Evolutionary conservation across 208 protist genomes (phyloP).

Genomic region (Endotrypanum monterogeii): DNA sequence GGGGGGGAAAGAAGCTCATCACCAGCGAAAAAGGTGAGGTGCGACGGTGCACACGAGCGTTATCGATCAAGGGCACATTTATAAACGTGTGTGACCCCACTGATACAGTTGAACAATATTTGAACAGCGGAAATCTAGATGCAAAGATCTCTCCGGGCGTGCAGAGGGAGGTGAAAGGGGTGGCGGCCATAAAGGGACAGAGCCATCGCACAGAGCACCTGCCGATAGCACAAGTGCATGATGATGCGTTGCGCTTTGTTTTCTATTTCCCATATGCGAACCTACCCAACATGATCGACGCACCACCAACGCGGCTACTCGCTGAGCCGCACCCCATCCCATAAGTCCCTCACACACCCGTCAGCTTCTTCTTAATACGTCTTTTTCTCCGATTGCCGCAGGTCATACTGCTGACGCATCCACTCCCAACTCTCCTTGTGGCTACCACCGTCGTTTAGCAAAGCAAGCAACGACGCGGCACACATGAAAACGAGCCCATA

Average conservation of each 20-base stretch:
- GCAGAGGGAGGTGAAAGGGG: not conserved
- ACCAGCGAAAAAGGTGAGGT: not conserved
- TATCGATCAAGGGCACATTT: not conserved
- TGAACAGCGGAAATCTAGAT: no score
- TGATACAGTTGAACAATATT: no score
- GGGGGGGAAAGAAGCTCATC: not conserved
- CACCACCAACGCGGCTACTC: not conserved
- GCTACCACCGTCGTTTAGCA: conserved; percentile 49
- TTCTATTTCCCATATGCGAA: not conserved
- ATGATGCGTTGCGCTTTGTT: not conserved
- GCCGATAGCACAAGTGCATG: not conserved
- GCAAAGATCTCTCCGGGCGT: no score
- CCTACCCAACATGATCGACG: not conserved
- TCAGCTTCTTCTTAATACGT: conserved; percentile 9
- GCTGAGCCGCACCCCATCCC: not conserved
- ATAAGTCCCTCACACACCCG: not conserved
- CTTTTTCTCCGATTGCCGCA: conserved; percentile 33
- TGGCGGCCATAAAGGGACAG: not conserved
- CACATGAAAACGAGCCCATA: conserved; percentile 87
- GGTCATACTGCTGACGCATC: conserved; percentile 56
- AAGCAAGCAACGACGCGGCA: conserved; percentile 43
- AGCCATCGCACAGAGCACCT: not conserved
- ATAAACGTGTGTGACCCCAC: no score
- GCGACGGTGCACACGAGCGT: not conserved
- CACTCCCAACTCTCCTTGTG: conserved; percentile 66